Base-by-base conservation (phyloP, 768 basidiomycete genomes). In the Pulveroboletus sp. region DNA sequence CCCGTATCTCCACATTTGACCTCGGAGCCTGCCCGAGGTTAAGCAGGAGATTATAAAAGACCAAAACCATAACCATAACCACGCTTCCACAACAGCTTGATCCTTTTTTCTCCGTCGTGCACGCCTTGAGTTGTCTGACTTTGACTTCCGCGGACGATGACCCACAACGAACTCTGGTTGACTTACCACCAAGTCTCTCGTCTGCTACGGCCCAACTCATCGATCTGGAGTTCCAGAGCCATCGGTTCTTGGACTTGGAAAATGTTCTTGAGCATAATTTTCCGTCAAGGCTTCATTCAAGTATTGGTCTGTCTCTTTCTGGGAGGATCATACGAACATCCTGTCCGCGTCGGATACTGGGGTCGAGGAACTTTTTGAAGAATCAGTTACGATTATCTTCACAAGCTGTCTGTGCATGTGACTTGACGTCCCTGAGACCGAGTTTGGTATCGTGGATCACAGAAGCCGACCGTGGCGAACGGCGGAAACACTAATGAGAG, bases 131-230 rank as follows among this genome's bases (percentile, higher is more conserved):
- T 19, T 37, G 51, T 38, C 35, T 42, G 23, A 30, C 26, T 23
- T 45, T 40, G 26, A 30, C 44, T 24, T 47, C 40, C 39, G 32
- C 31, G 19, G 48, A 48, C 43, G 50, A 68, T 68, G 64, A 58
- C 51, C 47, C 44, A 61, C 53, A 68, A 68, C 35, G 76, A 76
- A 55, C 67, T 78, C 60, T 77, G 75, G 75, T 65, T 78, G 47
- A 71, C 72, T 43, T 79, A 76, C 65, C 71, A 75, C 56, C 71
- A 76, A 54, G 66, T 65, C 31, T 79, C 76, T 36, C 75, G 75
- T 39, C 73, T 11, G 59, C 61, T 16, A 76, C 75, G 17, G 70
- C 73, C 27, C 76, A 77, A 62, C 72, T 78, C 62, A 64, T 78
- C 45, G 76, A 76, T 57, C 65, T 78, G 47, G 69, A 73, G 53